Base-by-base conservation (phyloP, 164 flowering plant genomes). In the Kingdonia uniflora region DNA sequence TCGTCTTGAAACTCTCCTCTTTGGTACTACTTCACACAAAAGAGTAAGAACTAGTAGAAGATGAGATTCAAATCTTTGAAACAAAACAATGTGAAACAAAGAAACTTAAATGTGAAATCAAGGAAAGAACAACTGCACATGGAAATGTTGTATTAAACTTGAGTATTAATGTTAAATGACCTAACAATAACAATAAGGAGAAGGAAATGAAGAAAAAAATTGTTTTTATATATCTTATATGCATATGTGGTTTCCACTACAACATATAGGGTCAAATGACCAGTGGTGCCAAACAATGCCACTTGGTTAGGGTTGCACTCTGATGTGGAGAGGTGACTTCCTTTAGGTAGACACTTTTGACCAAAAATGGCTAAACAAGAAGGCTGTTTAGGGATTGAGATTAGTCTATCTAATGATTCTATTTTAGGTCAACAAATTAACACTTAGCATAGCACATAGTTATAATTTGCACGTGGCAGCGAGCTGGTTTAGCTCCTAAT, bases 221-320 rank as follows among this genome's bases (percentile, higher is more conserved):
- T n/a, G n/a, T n/a, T n/a, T n/a, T n/a, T n/a, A n/a, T 42, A 54
- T 22, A 42, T 21, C 4, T 2, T 14, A 0, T 1, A 33, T 15
- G 52, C 52, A n/a, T 11, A 48, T 38, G 60, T 57, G 60, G 45
- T 10, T 47, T 33, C 52, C 60, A 57, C 60, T 57, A 7, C 10
- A 17, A 37, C 23, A 3, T 29, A 8, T 37, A 20, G n/a, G n/a
- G 43, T 52, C 44, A 37, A 52, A 11, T 35, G 14, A 14, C 12
- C 14, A 6, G 19, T 49, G 55, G 24, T 42, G 19, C 40, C 26
- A 33, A 17, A 19, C 38, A 2, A 20, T 39, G 52, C 45, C 45
- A 48, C 52, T 19, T 38, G 43, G 37, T 25, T 5, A 35, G 12
- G 6, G 48, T 39, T 56, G 51, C 59, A 7, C 29, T 45, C 51